Base-by-base conservation (phyloP, 2,329 filamentous ascomycete genomes). In the Hymenotorrendiella dingleyae region DNA sequence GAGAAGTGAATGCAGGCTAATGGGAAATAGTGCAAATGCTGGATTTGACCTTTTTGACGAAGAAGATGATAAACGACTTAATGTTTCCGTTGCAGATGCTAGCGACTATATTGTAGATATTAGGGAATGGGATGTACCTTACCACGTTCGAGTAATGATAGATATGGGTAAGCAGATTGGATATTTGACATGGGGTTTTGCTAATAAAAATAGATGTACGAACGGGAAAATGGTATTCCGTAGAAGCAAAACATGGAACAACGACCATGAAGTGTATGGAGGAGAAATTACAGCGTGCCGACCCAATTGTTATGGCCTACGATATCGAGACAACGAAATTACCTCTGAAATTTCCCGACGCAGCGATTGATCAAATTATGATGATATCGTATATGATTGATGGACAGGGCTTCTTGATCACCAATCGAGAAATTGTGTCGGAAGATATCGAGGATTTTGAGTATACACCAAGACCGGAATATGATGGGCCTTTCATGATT, bases 371-470 rank as follows among this genome's bases (percentile, higher is more conserved):
- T 67, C 91, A 95, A 63, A 84, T 98, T 60, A 98, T 98, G 90
- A 98, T 98, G 93, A 91, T 98, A 63, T 98, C 94, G 23, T 98
- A 98, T 70, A 98, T 98, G 94, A 97, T 98, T 57, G 93, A 98
- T 56, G 94, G 93, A 0, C 90, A 95, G 66, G 93, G 93, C 4
- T 98, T 97, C 56, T 72, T 98, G 26, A 97, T 98, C 64, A 98
- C 93, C 4, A 98, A 98, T 62, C 81, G 94, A 58, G 90, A 97
- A 62, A 94, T 98, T 47, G 89, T 98, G 8, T 95, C 91, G 0
- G 91, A 98, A 64, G 90, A 98, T 59, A 98, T 98, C 62, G 76
- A 83, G 44, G 93, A 98, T 62, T 98, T 98, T 59, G 94, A 98
- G 59, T 98, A 98, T 64, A 98, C 93, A 0, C 94, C 93, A 0